phyloP scores from a whole-genome alignment of 805 yeast species.

The Yarrowia hollandica region DNA sequence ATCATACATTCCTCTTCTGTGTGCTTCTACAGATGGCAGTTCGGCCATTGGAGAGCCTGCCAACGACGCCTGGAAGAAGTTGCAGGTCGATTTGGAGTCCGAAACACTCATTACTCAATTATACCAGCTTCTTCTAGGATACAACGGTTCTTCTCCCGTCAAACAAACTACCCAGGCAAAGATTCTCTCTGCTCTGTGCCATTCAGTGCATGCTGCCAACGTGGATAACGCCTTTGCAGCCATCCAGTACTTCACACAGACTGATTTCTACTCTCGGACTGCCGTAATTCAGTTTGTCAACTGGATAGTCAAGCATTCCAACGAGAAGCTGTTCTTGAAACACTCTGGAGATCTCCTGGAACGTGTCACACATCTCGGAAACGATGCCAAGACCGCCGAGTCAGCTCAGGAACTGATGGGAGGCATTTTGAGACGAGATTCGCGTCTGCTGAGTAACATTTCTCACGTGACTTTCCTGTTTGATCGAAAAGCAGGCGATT shows the following conservation, averaged over 20 bases:
- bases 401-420: conserved; percentile 74
- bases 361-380: conserved; percentile 8
- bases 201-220: conserved; percentile 54
- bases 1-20: conserved; percentile 52
- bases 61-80: conserved; percentile 51
- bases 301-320: conserved; percentile 41
- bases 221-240: conserved; percentile 52
- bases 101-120: conserved; percentile 47
- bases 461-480: conserved; percentile 64
- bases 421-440: conserved; percentile 53
- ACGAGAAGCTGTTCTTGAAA: conserved; percentile 5
- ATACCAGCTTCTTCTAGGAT: conserved; percentile 55
- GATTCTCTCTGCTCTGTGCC: conserved; percentile 52
- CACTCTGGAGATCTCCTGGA: conserved; percentile 15
- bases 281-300: conserved; percentile 63
- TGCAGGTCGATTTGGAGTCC: conserved; percentile 54
- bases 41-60: conserved; percentile 59
- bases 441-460: conserved; percentile 49
- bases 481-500: conserved; percentile 46
- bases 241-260: conserved; percentile 60
- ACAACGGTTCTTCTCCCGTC: conserved; percentile 52
- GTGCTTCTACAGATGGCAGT: conserved; percentile 63
- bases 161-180: conserved; percentile 55
- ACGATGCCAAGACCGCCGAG: conserved; percentile 9
- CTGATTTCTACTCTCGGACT: conserved; percentile 53